phyloP scores from a whole-genome alignment of 2,329 filamentous ascomycete species.

The Colletotrichum magnum region DNA sequence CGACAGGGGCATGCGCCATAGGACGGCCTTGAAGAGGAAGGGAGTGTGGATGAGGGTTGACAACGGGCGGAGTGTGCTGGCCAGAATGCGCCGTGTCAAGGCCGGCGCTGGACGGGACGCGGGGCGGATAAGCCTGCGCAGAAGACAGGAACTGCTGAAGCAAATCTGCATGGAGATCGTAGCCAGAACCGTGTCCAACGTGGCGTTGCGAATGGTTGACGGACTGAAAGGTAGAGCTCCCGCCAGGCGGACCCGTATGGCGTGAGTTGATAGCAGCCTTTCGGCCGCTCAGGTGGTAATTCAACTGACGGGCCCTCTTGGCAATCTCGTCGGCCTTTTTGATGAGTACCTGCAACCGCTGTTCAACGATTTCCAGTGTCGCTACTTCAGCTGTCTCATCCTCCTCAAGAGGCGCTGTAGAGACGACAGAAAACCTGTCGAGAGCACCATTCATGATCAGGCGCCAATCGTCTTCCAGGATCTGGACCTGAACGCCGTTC shows the following conservation, averaged over 20 bases:
- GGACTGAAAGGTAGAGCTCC: slow-evolving; percentile 54
- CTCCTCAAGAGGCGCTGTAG: slow-evolving; percentile 84
- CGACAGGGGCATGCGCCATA: slow-evolving; percentile 45
- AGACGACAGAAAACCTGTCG: slow-evolving; percentile 79
- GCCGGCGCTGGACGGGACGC: slow-evolving; percentile 33
- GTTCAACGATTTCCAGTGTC: slow-evolving; percentile 86
- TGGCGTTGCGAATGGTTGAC: slow-evolving; percentile 48
- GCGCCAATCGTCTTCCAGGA: slow-evolving; percentile 89
- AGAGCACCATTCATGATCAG: slow-evolving; percentile 87
- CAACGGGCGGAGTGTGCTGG: slow-evolving; percentile 47
- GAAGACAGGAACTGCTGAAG: slow-evolving; percentile 65
- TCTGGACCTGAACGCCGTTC: slow-evolving; percentile 86
- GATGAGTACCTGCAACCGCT: slow-evolving; percentile 81
- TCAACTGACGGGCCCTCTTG: slow-evolving; percentile 77
- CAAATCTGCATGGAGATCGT: slow-evolving; percentile 68
- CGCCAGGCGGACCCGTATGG: slow-evolving; percentile 59
- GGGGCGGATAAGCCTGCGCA: slow-evolving; percentile 42
- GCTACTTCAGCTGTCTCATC: slow-evolving; percentile 89
- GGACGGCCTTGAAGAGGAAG: slow-evolving; percentile 45
- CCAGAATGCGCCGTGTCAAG: slow-evolving; percentile 44
- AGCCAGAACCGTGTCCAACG: slow-evolving; percentile 50
- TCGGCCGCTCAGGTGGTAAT: slow-evolving; percentile 83
- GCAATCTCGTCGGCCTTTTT: slow-evolving; percentile 84
- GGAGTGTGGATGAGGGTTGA: slow-evolving; percentile 43
- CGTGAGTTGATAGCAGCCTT: slow-evolving; percentile 80